Conservation (phyloP, 1,284 basidiomycete genomes). For the Vanrija humicola region DNA sequence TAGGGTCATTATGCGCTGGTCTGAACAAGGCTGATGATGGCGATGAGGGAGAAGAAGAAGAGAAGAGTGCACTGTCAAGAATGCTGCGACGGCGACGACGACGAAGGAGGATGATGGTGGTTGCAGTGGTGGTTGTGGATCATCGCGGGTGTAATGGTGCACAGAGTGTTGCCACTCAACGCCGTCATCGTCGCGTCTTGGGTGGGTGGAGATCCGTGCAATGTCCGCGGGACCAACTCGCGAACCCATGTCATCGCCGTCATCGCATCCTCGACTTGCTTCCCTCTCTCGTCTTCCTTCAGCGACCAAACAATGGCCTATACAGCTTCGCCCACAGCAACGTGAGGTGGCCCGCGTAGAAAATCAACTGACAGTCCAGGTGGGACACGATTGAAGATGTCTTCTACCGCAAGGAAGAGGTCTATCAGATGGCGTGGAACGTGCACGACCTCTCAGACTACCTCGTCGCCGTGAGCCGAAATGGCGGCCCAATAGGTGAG, state of each 20-base stretch:
- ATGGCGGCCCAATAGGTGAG: constrained; percentile 82
- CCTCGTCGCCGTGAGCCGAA: constrained; percentile 71
- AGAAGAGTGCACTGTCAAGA: no score
- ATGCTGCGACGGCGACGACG: no score
- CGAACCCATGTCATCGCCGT: no score
- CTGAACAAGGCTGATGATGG: no score
- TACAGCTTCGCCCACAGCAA: constrained; percentile 17
- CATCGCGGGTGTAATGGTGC: no score
- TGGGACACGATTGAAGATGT: constrained; percentile 51
- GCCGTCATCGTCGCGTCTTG: neutral
- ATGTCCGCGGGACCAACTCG: neutral
- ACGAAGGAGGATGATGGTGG: no score
- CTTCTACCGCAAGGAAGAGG: constrained; percentile 62
- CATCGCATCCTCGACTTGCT: no score
- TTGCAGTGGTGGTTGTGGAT: no score
- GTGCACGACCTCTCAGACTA: constrained; percentile 76
- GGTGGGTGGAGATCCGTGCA: neutral
- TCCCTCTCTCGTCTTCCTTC: no score
- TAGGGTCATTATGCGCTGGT: no score
- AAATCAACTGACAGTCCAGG: constrained; percentile 16
- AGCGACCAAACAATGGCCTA: no score
- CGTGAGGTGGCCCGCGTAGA: constrained; percentile 13
- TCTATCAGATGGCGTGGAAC: constrained; percentile 79
- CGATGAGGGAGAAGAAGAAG: no score
- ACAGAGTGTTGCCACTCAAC: neutral